Conservation (phyloP, 352 stramenopile species). For the Phytophthora rubi region DNA sequence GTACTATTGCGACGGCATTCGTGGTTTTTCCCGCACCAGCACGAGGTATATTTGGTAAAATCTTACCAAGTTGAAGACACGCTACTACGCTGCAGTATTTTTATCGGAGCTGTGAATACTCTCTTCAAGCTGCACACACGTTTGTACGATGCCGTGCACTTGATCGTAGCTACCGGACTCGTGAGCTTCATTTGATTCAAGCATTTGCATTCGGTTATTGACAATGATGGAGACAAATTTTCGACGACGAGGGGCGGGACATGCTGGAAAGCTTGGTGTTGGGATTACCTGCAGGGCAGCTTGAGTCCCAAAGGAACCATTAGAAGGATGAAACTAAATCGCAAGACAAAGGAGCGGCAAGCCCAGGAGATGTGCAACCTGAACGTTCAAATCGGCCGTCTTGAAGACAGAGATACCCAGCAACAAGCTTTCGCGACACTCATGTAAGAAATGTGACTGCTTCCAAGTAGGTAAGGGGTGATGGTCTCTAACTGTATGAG, state of each 20-base stretch:
- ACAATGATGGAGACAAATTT: slow-evolving; percentile 37
- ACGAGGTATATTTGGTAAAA: background rate
- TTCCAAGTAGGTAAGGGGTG: background rate
- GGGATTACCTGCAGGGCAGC: background rate
- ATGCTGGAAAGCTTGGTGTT: slow-evolving; percentile 11
- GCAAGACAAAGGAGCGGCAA: slow-evolving; percentile 51
- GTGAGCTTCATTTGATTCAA: too few species aligned
- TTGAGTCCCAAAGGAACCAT: slow-evolving; percentile 41
- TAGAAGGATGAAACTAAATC: slow-evolving; percentile 53
- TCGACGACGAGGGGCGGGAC: slow-evolving; percentile 6
- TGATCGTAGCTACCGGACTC: too few species aligned
- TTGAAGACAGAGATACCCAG: slow-evolving; percentile 75
- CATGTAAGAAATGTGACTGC: slow-evolving; percentile 35
- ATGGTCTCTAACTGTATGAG: background rate
- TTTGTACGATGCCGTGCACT: too few species aligned
- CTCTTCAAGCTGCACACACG: too few species aligned
- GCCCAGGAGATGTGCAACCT: slow-evolving; percentile 46
- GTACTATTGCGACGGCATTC: background rate
- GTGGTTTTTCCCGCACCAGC: background rate
- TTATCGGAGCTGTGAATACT: background rate
- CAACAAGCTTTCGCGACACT: slow-evolving; percentile 60
- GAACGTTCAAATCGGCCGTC: slow-evolving; percentile 53
- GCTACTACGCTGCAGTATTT: background rate
- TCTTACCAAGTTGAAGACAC: background rate
- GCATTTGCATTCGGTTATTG: background rate